Percentiles rank a stretch among this genome's conserved stretches.
These are phyloP conservation scores for Isatis tinctoria DNA, from an alignment of 345 rosid genomes.

Conservation along the genomic window DNA sequence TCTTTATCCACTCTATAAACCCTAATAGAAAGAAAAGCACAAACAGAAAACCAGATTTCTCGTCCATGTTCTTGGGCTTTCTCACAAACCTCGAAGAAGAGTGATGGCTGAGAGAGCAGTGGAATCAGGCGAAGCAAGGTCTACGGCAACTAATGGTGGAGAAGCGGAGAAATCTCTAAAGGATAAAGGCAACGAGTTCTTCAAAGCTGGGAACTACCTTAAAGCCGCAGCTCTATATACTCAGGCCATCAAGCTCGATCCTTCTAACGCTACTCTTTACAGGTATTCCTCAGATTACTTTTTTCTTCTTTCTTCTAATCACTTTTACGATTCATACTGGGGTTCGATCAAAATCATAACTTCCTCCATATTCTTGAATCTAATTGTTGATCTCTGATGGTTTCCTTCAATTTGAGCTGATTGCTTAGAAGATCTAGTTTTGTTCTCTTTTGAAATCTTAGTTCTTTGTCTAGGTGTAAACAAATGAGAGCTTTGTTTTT, in stretches of 20 bases:
- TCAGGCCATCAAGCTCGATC: constrained; percentile 94
- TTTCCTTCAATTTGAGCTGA: neutral
- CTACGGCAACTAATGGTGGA: constrained; percentile 30
- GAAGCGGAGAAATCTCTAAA: constrained; percentile 55
- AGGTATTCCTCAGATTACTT: constrained; percentile 40
- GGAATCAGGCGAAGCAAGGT: constrained; percentile 40
- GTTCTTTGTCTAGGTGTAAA: neutral
- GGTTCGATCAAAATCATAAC: constrained; percentile 3
- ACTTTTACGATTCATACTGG: neutral
- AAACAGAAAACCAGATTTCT: neutral
- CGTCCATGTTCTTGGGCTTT: neutral
- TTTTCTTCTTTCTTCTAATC: neutral
- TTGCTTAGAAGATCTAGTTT: constrained; percentile 9
- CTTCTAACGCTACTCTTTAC: constrained; percentile 83
- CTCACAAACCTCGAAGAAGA: neutral
- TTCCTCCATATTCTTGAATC: neutral
- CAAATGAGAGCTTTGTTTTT: neutral
- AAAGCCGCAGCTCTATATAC: constrained; percentile 99
- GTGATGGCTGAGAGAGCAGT: constrained; percentile 51
- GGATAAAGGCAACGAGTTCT: constrained; percentile 90
- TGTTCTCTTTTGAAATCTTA: neutral
- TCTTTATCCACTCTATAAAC: constrained; percentile 8
- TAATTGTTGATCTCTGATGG: neutral
- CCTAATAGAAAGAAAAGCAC: constrained; percentile 15
- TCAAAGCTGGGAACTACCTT: constrained; percentile 90